Base-by-base conservation (phyloP, 257 asterid genomes). In the Mentha longifolia region DNA sequence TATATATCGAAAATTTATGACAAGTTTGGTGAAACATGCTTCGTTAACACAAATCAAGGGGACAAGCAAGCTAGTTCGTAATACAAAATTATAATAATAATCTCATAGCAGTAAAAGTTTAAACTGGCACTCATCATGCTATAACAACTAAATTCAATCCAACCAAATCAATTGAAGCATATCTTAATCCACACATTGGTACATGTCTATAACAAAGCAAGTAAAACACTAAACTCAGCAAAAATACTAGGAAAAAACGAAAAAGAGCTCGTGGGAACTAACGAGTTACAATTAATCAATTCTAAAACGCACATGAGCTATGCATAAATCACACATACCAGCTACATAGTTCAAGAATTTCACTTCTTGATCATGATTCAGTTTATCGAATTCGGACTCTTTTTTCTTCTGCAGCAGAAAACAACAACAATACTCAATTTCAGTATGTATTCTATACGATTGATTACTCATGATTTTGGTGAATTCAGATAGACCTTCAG, bases 341-440 rank as follows among this genome's bases (percentile, higher is more conserved):
- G 80, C 61, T 35, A 57, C 85, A 83, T 58, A 89, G 33, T 84
- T 80, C 80, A 78, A 13, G 78, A 92, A 92, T 75, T 86, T 92
- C 72, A 41, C 78, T 84, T 92, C 98, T 72, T 92, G 98, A 0
- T 86, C 92, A 12, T 65, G 80, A 68, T 86, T 89, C 78, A 85
- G 78, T 69, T 84, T 65, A 78, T 92, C 98, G 75, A 84, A 45
- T 46, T 66, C 73, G n/a, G 86, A 35, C 59, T 92, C 92, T 64
- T 84, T 89, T 65, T 82, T 88, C 49, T 76, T 83, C 98, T 92
- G 80, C 82, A 80, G 22, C 22, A 42, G 45, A 61, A 35, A 22
- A 62, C 11, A 19, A 60, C 59, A 51, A 17, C 12, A 17, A 2
- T 51, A n/a, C 42, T 37, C 31, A 64, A 46, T 52, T 43, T 16